Evolutionary conservation across 345 rosid genomes (phyloP), one percentile per base, ranked within the genome.

Genomic region (Durio zibethinus): DNA sequence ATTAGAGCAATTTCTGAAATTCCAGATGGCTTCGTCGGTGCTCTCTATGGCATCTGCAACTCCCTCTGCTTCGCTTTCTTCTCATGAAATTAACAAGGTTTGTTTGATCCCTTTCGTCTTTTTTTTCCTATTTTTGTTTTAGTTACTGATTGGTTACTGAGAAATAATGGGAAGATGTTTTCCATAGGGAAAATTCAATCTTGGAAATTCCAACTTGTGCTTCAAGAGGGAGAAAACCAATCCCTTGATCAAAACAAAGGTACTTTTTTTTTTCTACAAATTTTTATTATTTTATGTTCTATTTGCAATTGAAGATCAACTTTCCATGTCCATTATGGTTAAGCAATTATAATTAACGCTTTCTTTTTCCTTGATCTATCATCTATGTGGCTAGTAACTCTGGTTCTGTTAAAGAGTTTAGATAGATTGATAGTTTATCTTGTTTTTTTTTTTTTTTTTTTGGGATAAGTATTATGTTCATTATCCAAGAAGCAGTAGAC

Each of bases 11-110:
- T 14, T 27, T 12, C 20, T 5, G 4, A 11, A 48, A 15, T 48
- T 76, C 72, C 84, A 66, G 81, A 88, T 88, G 98, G 96, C 97
- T 82, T 90, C 94, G 0, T 73, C 91, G 60, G 83, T 89, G 88
- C 74, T 89, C 43, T 86, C 94, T 83, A 81, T 89, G 16, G 90
- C 89, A 80, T 85, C 84, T 33, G 85, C 82, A 25, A 78, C 84
- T 54, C 79, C 89, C 75, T 82, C 88, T 0, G 80, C 89, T 76
- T 84, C 89, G n/a, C 80, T 86, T 2, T 83, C 89, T n/a, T 76
- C 86, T 57, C 89, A 78, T 45, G 89, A 85, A 18, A 80, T 78
- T 52, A 85, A 77, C 81, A 89, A 91, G 97, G 98, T 92, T 83
- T 23, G 8, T 20, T 42, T 76, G 5, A 14, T 62, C 45, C 45